Percentiles rank a stretch among this genome's conserved stretches.
Conservation (phyloP, 306 rosid genomes). For the Cucumis melo region DNA sequence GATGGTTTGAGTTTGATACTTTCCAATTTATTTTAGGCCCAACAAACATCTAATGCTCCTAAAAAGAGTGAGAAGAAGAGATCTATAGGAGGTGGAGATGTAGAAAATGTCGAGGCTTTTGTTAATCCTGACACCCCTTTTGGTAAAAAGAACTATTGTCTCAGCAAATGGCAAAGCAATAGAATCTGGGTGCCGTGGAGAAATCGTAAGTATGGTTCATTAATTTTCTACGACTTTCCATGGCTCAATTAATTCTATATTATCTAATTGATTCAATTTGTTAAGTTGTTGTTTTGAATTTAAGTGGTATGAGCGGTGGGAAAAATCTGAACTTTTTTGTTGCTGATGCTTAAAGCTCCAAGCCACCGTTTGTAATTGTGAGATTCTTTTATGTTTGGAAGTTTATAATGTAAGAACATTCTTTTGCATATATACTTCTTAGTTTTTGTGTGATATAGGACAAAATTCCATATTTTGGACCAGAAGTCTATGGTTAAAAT, state of each 20-base stretch:
- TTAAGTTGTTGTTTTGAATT: constrained; percentile 14
- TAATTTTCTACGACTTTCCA: background rate
- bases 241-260: background rate
- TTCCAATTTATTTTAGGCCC: constrained; percentile 30
- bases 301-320: constrained; percentile 99
- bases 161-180: constrained; percentile 68
- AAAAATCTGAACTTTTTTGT: constrained; percentile 56
- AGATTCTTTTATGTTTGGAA: constrained; percentile 21
- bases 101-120: constrained; percentile 63
- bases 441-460: background rate
- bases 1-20: background rate
- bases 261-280: constrained; percentile 3
- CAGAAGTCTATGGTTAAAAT: background rate
- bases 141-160: constrained; percentile 67
- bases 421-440: background rate
- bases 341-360: constrained; percentile 75
- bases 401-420: background rate
- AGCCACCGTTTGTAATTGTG: constrained; percentile 76
- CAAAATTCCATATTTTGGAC: background rate
- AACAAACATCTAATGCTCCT: constrained; percentile 37
- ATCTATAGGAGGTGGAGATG: constrained; percentile 46
- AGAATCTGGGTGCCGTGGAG: constrained; percentile 62
- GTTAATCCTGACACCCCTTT: constrained; percentile 60
- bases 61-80: constrained; percentile 70
- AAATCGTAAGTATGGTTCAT: constrained; percentile 47